Base-by-base conservation (phyloP, 2,329 filamentous ascomycete species). In the Aspergillus unguis region DNA sequence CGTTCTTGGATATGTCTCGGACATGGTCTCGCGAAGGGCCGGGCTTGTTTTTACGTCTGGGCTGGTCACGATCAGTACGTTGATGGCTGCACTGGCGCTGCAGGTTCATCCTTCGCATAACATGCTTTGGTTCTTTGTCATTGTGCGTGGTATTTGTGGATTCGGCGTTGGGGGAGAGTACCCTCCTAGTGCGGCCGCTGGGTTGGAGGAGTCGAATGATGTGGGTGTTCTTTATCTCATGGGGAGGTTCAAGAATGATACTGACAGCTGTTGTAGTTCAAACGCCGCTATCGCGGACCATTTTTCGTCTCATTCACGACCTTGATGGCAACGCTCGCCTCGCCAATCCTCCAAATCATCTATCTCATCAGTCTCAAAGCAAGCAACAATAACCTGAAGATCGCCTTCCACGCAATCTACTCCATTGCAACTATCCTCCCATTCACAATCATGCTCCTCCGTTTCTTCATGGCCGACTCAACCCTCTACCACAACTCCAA, bases 81-180 rank as follows among this genome's bases (percentile, higher is more conserved):
- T 67, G 50, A 64, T 76, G 65, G 63, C 71, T 3, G 65, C 67
- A 2, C 52, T 75, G 41, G 69, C 68, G 1, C 64, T 75, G 31
- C 64, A 71, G 36, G 65, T 75, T 3, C 61, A 64, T n/a, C 62
- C 64, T 7, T 62, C 60, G 1, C 3, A 58, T 6, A 65, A 69
- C 10, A 70, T 72, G 66, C 55, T 73, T 6, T 73, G 70, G 70
- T 72, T 62, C 50, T 64, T 73, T 36, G 68, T 69, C 6, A 55
- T 71, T 1, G 69, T 68, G 5, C 66, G 71, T 3, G 71, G 70
- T 0, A 69, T 72, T 28, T 63, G 66, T 28, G 71, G 71, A 0
- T 70, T 72, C 9, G 71, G 70, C 3, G 69, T 71, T 3, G 70
- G 70, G 0, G 70, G 69, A 3, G 69, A 73, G 57, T 71, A 71